Conservation (phyloP, 495 filamentous ascomycete species). For the Annulohypoxylon moriforme region DNA sequence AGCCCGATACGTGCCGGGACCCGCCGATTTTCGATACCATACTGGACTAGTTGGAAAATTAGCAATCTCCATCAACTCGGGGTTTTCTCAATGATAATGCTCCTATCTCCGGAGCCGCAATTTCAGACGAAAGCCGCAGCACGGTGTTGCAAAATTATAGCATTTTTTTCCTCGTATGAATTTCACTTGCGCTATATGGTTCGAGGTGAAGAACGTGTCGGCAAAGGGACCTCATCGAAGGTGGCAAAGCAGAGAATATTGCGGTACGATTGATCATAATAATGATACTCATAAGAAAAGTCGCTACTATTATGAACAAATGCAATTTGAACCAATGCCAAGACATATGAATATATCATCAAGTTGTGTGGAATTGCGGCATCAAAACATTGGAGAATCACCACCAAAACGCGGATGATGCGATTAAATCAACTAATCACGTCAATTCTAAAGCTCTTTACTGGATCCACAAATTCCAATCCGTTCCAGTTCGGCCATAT, state of each 20-base stretch:
- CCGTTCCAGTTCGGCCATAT: conserved; percentile 35
- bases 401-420: conserved; percentile 41
- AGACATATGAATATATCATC: conserved; percentile 33
- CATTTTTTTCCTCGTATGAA: neutral
- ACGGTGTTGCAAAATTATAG: neutral
- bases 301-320: neutral
- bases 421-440: conserved; percentile 49
- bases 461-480: conserved; percentile 47
- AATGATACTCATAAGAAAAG: neutral
- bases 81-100: neutral
- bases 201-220: neutral
- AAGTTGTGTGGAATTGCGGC: conserved; percentile 36
- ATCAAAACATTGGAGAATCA: conserved; percentile 32
- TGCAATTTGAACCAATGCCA: neutral
- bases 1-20: neutral
- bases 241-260: neutral
- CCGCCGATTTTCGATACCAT: neutral
- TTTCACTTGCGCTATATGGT: neutral
- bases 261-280: conserved; percentile 1
- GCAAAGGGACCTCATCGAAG: conserved; percentile 5
- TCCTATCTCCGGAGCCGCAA: neutral
- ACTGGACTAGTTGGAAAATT: neutral
- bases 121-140: neutral
- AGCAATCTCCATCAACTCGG: neutral
- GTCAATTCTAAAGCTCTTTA: conserved; percentile 45